Conservation (phyloP, 2,329 filamentous ascomycete genomes). For the Mycosphaerella arachidis region DNA sequence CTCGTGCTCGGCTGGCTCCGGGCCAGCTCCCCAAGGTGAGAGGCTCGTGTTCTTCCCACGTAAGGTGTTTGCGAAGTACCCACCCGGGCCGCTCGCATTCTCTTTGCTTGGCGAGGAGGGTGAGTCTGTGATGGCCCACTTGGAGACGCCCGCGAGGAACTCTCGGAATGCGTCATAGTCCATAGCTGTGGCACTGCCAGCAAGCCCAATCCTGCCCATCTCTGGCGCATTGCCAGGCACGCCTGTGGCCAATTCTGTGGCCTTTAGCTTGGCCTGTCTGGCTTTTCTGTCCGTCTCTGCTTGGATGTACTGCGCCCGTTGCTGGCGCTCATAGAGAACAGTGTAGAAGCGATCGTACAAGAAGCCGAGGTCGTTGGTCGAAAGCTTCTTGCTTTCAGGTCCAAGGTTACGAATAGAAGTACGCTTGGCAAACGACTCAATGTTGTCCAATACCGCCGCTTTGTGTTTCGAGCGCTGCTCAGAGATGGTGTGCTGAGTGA, state of each 20-base stretch:
- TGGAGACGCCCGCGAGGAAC: constrained; percentile 79
- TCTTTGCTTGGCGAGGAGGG: constrained; percentile 57
- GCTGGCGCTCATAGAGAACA: constrained; percentile 85
- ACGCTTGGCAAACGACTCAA: constrained; percentile 94
- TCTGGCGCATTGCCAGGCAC: constrained; percentile 56
- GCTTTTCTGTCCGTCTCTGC: constrained; percentile 62
- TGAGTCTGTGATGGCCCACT: constrained; percentile 89
- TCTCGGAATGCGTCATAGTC: constrained; percentile 95
- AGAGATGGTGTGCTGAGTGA: constrained; percentile 87
- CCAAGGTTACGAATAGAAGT: constrained; percentile 94
- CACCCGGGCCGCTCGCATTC: constrained; percentile 48
- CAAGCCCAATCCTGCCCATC: constrained; percentile 80
- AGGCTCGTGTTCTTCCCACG: constrained; percentile 36
- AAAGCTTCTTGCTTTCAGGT: constrained; percentile 88
- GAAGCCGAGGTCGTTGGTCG: constrained; percentile 77
- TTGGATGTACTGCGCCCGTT: constrained; percentile 70
- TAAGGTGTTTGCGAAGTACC: constrained; percentile 50
- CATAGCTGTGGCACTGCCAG: constrained; percentile 88
- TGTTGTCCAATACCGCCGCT: constrained; percentile 87
- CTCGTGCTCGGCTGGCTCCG: constrained; percentile 83
- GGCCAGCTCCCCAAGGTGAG: constrained; percentile 56
- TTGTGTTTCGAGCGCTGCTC: constrained; percentile 91
- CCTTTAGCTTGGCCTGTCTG: constrained; percentile 57
- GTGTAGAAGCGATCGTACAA: constrained; percentile 94
- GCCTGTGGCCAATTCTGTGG: constrained; percentile 47